Percentiles rank a stretch among this genome's conserved stretches.
Evolutionary conservation across 1,284 basidiomycete genomes (phyloP).

Genomic region (Melampsora larici-populina): DNA sequence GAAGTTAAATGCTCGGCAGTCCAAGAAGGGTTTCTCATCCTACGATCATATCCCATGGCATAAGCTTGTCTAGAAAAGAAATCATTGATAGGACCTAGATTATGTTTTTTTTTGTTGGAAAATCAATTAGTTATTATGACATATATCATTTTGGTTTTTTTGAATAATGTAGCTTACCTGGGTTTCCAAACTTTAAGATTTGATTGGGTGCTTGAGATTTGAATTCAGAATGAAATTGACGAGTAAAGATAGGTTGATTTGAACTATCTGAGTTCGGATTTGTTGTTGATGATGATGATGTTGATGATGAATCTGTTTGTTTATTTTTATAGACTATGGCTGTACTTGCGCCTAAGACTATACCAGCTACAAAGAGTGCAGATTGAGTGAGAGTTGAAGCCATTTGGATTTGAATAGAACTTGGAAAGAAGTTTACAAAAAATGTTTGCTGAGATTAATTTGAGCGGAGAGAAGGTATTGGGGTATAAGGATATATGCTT

Average conservation of each 20-base stretch:
- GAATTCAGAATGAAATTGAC: neutral
- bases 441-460: too few relatives aligned
- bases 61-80: conserved; percentile 75
- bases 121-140: neutral
- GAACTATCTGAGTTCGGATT: neutral
- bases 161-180: neutral
- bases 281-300: conserved; percentile 3
- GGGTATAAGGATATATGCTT: too few relatives aligned
- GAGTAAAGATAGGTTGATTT: neutral
- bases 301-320: conserved; percentile 18
- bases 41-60: conserved; percentile 83
- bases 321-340: conserved; percentile 32
- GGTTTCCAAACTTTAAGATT: conserved; percentile 39
- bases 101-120: too few relatives aligned
- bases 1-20: conserved; percentile 51
- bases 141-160: neutral
- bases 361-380: conserved; percentile 34
- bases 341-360: conserved; percentile 29
- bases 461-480: too few relatives aligned
- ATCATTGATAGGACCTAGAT: conserved; percentile 82
- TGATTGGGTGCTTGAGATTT: neutral
- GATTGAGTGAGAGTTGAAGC: conserved; percentile 38
- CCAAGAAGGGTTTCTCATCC: conserved; percentile 84
- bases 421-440: too few relatives aligned
- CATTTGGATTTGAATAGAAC: neutral